Conservation (phyloP, 2,329 filamentous ascomycete species). For the Cercospora sp. region DNA sequence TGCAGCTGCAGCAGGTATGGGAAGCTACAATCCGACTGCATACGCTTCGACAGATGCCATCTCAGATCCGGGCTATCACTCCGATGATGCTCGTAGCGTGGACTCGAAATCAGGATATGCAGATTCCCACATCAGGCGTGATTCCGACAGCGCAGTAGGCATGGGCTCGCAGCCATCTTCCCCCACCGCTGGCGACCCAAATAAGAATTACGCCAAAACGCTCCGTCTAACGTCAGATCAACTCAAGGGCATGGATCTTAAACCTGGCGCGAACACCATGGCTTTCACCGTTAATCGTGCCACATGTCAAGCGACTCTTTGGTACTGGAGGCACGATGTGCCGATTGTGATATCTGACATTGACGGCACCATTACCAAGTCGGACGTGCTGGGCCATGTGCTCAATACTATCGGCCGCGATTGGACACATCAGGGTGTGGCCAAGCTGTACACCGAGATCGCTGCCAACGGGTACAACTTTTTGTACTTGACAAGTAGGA, state of each 20-base stretch:
- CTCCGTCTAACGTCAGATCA: slow-evolving; percentile 93
- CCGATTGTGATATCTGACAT: slow-evolving; percentile 98
- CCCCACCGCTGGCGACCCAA: slow-evolving; percentile 62
- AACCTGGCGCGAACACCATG: slow-evolving; percentile 86
- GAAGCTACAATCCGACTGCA: slow-evolving; percentile 52
- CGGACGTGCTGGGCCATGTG: slow-evolving; percentile 67
- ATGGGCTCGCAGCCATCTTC: slow-evolving; percentile 61
- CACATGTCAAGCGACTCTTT: slow-evolving; percentile 90
- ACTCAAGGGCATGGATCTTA: slow-evolving; percentile 79
- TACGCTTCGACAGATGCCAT: slow-evolving; percentile 72
- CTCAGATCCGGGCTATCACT: slow-evolving; percentile 94
- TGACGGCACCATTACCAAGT: slow-evolving; percentile 96
- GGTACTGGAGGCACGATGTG: slow-evolving; percentile 84
- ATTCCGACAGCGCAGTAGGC: slow-evolving; percentile 69
- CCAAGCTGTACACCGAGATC: slow-evolving; percentile 96
- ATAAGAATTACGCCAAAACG: slow-evolving; percentile 93
- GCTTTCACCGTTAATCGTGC: slow-evolving; percentile 95
- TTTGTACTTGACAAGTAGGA: slow-evolving; percentile 93
- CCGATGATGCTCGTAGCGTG: slow-evolving; percentile 69
- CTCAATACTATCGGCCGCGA: slow-evolving; percentile 95
- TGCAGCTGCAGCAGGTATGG: slow-evolving; percentile 45
- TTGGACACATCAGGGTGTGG: slow-evolving; percentile 96
- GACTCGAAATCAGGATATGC: slow-evolving; percentile 41
- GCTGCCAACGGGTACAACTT: slow-evolving; percentile 96
- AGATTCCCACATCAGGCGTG: slow-evolving; percentile 61